These are phyloP conservation scores for Aeschynomene evenia DNA, from an alignment of 306 rosid species.

Conservation along the genomic window DNA sequence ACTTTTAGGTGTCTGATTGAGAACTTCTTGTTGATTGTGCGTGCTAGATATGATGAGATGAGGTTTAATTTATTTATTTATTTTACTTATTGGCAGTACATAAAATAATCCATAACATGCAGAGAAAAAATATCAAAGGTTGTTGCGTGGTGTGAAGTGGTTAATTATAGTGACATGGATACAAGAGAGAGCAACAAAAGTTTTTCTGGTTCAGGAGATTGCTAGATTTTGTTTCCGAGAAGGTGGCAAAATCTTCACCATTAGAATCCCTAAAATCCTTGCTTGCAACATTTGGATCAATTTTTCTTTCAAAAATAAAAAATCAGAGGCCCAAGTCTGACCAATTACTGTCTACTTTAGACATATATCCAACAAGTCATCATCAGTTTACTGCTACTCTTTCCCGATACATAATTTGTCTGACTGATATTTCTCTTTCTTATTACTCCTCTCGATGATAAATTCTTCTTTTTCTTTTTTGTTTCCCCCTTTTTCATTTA, in stretches of 20 bases:
- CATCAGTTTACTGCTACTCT: background rate
- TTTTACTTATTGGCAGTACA: too few species aligned
- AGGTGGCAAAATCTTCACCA: slow-evolving; percentile 1
- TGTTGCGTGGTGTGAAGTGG: background rate
- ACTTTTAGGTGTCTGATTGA: background rate
- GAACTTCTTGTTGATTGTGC: background rate
- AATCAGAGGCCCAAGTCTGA: background rate
- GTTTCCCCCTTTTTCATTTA: too few species aligned
- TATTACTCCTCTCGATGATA: background rate
- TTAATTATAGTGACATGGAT: background rate
- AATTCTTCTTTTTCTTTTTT: too few species aligned
- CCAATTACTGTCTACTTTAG: background rate
- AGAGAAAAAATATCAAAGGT: background rate
- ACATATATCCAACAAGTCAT: background rate
- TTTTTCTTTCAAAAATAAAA: background rate
- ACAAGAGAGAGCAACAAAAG: background rate
- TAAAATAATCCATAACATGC: background rate
- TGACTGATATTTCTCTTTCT: background rate
- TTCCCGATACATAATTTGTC: background rate
- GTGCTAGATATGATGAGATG: too few species aligned
- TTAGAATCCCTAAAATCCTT: background rate
- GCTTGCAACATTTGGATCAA: background rate
- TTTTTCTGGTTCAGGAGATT: background rate
- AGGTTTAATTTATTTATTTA: background rate
- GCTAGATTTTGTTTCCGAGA: background rate